These are phyloP conservation scores for Leccinellum rugosiceps DNA, from an alignment of 768 basidiomycete genomes.

Conservation along the genomic window DNA sequence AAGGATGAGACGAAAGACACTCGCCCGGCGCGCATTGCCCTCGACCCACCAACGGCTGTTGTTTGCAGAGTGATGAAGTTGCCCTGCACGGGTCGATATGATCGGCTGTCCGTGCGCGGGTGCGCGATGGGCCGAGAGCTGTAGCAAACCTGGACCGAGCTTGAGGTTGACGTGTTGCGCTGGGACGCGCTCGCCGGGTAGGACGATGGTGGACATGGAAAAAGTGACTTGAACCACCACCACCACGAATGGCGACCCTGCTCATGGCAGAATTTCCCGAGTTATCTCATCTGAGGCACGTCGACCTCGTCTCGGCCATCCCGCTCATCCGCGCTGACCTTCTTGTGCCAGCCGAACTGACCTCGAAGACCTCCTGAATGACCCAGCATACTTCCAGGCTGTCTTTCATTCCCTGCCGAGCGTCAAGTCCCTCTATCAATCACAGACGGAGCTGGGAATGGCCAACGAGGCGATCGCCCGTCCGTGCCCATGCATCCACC, in stretches of 20 bases:
- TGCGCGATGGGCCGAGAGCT: slow-evolving; percentile 37
- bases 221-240: slow-evolving; percentile 6
- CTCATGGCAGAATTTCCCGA: slow-evolving; percentile 69
- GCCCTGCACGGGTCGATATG: slow-evolving; percentile 66
- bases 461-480: slow-evolving; percentile 88
- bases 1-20: slow-evolving; percentile 25
- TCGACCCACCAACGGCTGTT: slow-evolving; percentile 88
- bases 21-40: slow-evolving; percentile 76
- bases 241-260: slow-evolving; percentile 33
- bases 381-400: slow-evolving; percentile 84
- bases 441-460: slow-evolving; percentile 72
- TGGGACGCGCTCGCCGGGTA: slow-evolving; percentile 79
- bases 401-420: slow-evolving; percentile 74
- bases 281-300: slow-evolving; percentile 68
- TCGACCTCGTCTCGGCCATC: slow-evolving; percentile 6
- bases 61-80: slow-evolving; percentile 66
- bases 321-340: slow-evolving; percentile 8
- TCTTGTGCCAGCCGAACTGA: slow-evolving; percentile 66
- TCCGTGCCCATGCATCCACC: slow-evolving; percentile 38
- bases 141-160: slow-evolving; percentile 79
- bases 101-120: slow-evolving; percentile 21
- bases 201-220: slow-evolving; percentile 54
- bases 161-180: slow-evolving; percentile 78
- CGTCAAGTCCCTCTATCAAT: slow-evolving; percentile 72
- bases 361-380: slow-evolving; percentile 82